These are phyloP conservation scores for Haplographium delicatum DNA, from an alignment of 495 filamentous ascomycete genomes.

Conservation along the genomic window DNA sequence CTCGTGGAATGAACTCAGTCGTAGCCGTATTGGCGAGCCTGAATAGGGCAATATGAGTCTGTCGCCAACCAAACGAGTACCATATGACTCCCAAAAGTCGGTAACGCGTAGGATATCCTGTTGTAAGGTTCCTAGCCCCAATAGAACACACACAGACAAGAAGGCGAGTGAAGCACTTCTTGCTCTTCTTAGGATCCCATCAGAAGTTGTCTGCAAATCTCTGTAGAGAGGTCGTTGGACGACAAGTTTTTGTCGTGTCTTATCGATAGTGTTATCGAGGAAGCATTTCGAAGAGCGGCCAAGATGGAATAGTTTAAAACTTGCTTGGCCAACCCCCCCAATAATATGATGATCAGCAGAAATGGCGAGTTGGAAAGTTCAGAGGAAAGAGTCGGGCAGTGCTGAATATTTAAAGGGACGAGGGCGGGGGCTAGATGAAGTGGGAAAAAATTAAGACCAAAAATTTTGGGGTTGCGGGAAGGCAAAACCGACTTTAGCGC, in stretches of 20 bases:
- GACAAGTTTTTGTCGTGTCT: conserved; percentile 3
- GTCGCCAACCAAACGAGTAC: no score
- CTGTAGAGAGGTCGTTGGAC: not conserved
- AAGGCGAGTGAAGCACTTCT: conserved; percentile 20
- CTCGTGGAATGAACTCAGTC: not conserved
- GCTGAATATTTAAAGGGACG: no score
- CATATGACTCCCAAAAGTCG: no score
- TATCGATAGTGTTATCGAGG: conserved; percentile 20
- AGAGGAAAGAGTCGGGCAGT: no score
- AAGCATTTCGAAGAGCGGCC: conserved; percentile 16
- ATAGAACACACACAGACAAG: conserved; percentile 4
- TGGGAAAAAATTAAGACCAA: conserved; percentile 5
- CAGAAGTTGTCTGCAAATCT: not conserved
- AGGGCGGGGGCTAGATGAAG: no score
- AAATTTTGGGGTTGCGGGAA: conserved; percentile 1
- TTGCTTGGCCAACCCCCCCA: no score
- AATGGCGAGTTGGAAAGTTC: no score
- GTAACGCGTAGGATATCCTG: conserved; percentile 3
- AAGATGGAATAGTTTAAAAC: no score
- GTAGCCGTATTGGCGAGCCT: not conserved
- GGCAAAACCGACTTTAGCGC: not conserved
- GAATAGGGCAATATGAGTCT: not conserved
- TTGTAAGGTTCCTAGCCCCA: no score
- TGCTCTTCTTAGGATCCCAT: conserved; percentile 15
- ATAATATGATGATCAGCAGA: no score